Evolutionary conservation across 2,329 filamentous ascomycete species (phyloP).

Genomic region (Arthrobotrys sinensis): DNA sequence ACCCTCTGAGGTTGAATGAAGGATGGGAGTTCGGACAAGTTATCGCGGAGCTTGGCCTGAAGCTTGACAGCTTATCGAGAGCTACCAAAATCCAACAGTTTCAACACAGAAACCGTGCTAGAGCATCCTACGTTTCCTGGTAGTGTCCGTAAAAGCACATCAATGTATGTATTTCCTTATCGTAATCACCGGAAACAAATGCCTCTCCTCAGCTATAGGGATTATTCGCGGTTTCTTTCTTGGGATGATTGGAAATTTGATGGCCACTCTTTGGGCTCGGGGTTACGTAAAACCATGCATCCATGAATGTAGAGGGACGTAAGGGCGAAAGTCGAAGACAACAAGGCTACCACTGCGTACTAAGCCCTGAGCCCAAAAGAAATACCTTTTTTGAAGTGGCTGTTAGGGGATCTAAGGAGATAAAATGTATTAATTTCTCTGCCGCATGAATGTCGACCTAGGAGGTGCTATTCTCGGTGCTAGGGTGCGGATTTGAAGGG

Average conservation of each 20-base stretch:
- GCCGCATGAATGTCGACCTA: background rate
- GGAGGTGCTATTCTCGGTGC: background rate
- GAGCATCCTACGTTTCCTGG: background rate
- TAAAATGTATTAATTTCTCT: background rate
- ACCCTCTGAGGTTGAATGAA: background rate
- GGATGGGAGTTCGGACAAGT: constrained; percentile 14
- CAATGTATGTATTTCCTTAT: background rate
- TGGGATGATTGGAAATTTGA: background rate
- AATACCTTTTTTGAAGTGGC: background rate
- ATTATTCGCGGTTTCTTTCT: background rate
- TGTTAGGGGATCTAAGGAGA: background rate
- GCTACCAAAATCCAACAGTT: constrained; percentile 36
- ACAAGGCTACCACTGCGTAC: background rate
- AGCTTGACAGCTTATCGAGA: constrained; percentile 23
- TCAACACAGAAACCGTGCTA: constrained; percentile 18
- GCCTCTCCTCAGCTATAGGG: background rate
- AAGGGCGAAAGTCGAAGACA: background rate
- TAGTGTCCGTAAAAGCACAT: background rate
- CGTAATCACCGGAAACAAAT: background rate
- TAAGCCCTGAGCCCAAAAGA: background rate
- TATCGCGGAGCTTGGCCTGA: constrained; percentile 10
- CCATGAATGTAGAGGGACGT: background rate
- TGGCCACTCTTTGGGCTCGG: too few relatives aligned
- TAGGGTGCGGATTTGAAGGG: too few relatives aligned
- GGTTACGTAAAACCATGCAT: constrained; percentile 11